These are phyloP conservation scores for Mucuna pruriens DNA, from an alignment of 306 rosid species.

Conservation along the genomic window DNA sequence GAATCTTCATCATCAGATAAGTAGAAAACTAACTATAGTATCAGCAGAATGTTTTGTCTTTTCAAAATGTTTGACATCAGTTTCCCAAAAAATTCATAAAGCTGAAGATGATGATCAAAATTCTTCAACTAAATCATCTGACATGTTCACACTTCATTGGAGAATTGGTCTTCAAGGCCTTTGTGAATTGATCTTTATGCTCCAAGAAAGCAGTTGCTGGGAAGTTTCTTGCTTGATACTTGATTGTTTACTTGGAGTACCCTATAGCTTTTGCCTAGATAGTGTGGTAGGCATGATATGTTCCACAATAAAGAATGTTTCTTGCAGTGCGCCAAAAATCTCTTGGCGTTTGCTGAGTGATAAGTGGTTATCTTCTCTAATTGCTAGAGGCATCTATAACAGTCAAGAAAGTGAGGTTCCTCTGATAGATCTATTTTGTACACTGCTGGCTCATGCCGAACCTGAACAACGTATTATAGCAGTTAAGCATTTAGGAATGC, in stretches of 20 bases:
- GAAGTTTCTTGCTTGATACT: slow-evolving; percentile 82
- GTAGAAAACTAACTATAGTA: slow-evolving; percentile 66
- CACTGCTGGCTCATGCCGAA: slow-evolving; percentile 82
- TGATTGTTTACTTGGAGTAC: slow-evolving; percentile 74
- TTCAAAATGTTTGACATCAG: slow-evolving; percentile 67
- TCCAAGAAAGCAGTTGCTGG: slow-evolving; percentile 87
- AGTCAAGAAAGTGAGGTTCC: slow-evolving; percentile 67
- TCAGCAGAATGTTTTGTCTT: slow-evolving; percentile 71
- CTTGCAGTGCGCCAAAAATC: slow-evolving; percentile 77
- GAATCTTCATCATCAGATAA: slow-evolving; percentile 83
- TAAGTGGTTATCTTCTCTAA: slow-evolving; percentile 70
- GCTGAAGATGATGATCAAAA: slow-evolving; percentile 62
- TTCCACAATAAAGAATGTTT: slow-evolving; percentile 66
- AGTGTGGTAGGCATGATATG: slow-evolving; percentile 64
- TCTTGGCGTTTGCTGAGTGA: slow-evolving; percentile 84
- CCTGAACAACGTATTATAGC: slow-evolving; percentile 92
- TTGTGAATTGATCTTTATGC: slow-evolving; percentile 59
- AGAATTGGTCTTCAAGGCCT: slow-evolving; percentile 69
- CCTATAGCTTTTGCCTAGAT: slow-evolving; percentile 57
- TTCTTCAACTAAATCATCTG: slow-evolving; percentile 55
- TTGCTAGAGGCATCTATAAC: slow-evolving; percentile 60
- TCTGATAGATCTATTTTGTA: slow-evolving; percentile 67
- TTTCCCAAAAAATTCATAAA: slow-evolving; percentile 48
- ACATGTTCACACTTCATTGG: slow-evolving; percentile 58
- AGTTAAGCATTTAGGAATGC: slow-evolving; percentile 66